Conservation (phyloP, 371 early-diverging fungal species). For the Massospora cicadina region DNA sequence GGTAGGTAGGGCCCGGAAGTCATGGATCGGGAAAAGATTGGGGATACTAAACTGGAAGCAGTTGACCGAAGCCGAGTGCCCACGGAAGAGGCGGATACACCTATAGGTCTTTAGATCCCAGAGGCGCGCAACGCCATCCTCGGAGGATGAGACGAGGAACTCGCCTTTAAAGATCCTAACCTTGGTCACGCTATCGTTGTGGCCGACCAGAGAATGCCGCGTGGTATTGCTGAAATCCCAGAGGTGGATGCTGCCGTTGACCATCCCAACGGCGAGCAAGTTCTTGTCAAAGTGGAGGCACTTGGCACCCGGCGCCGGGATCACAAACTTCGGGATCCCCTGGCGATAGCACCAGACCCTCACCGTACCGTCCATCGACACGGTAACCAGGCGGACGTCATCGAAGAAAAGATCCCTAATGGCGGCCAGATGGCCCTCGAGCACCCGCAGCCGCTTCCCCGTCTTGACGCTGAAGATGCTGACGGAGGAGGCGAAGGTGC, state of each 20-base stretch:
- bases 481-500: slow-evolving; percentile 66
- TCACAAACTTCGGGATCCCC: slow-evolving; percentile 70
- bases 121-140: slow-evolving; percentile 57
- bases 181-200: slow-evolving; percentile 73
- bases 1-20: slow-evolving; percentile 10
- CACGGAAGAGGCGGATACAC: slow-evolving; percentile 47
- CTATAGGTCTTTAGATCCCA: slow-evolving; percentile 63
- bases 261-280: slow-evolving; percentile 63
- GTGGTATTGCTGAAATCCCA: slow-evolving; percentile 77
- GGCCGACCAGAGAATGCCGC: slow-evolving; percentile 60
- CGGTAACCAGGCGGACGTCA: slow-evolving; percentile 62
- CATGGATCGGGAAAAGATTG: slow-evolving; percentile 14
- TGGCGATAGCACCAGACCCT: slow-evolving; percentile 92
- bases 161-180: slow-evolving; percentile 52
- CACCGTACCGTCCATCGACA: slow-evolving; percentile 85
- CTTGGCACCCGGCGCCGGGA: slow-evolving; percentile 68
- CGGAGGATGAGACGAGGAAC: slow-evolving; percentile 56
- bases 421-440: slow-evolving; percentile 70
- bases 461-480: slow-evolving; percentile 68
- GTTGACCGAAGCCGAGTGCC: slow-evolving; percentile 71
- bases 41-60: slow-evolving; percentile 20
- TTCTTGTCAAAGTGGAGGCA: slow-evolving; percentile 67
- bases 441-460: slow-evolving; percentile 38
- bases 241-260: slow-evolving; percentile 71
- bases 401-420: slow-evolving; percentile 79